Evolutionary conservation across 2,329 filamentous ascomycete species (phyloP).

Genomic region (Blumeriella jaapii): DNA sequence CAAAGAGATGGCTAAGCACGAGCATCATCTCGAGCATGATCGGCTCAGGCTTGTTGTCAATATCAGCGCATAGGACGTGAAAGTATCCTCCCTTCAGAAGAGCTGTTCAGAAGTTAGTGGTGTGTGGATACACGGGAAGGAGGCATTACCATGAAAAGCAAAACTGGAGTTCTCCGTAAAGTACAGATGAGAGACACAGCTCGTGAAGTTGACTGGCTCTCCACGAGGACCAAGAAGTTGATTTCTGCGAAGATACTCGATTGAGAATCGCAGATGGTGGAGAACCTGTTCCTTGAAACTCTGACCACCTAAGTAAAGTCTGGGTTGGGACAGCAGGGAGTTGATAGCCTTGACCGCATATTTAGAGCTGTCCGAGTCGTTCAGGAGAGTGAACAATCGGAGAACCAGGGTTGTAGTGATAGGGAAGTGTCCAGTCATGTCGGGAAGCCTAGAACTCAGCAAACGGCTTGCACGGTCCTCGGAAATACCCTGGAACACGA

Average conservation of each 20-base stretch:
- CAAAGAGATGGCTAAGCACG: constrained; percentile 60
- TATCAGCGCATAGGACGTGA: constrained; percentile 46
- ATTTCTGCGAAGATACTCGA: constrained; percentile 65
- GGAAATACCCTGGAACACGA: constrained; percentile 61
- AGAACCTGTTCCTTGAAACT: constrained; percentile 57
- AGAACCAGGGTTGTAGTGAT: constrained; percentile 64
- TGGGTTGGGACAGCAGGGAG: constrained; percentile 56
- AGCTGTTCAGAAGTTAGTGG: constrained; percentile 26
- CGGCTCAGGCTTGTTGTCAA: constrained; percentile 37
- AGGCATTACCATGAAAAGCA: constrained; percentile 49
- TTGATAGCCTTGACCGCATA: constrained; percentile 53
- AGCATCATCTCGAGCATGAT: constrained; percentile 52
- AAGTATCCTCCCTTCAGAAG: constrained; percentile 63
- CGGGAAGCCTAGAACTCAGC: constrained; percentile 61
- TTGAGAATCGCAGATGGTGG: constrained; percentile 69
- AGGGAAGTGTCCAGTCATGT: constrained; percentile 67
- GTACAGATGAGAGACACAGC: constrained; percentile 60
- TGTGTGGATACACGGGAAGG: background rate
- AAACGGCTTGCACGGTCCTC: constrained; percentile 52
- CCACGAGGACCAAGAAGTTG: constrained; percentile 50
- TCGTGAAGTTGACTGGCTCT: constrained; percentile 59
- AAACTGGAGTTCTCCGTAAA: constrained; percentile 67
- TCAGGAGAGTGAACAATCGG: constrained; percentile 53
- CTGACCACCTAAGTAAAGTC: constrained; percentile 58
- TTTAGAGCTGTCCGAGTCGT: constrained; percentile 50